Evolutionary conservation across 306 rosid species (phyloP), one percentile per base, ranked within the genome.

Genomic region (Inga oerstediana): DNA sequence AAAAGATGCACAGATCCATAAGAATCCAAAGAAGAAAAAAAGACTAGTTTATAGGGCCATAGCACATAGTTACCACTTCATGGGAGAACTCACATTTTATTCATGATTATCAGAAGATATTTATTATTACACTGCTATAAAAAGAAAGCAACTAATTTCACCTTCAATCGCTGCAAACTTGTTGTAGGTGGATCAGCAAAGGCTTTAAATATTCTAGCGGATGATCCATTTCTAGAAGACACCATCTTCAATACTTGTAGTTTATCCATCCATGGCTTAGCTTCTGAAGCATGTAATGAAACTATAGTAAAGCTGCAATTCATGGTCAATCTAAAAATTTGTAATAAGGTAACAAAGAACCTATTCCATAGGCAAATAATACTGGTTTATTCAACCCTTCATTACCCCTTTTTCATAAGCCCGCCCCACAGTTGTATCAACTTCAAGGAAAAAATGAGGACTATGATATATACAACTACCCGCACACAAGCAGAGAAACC

Each of bases 111-210:
- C 37, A 37, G 43, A 51, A 51, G 49, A 15, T 51, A 51, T 22
- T 22, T 17, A 52, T 39, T 54, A 37, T 15, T 27, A 32, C 4
- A 76, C 17, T 51, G 17, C 61, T 24, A 6, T 37, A 61, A 67
- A 13, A 43, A 39, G 73, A 66, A 59, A 58, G 66, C 46, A 45
- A 84, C 1, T 20, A 79, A 80, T 27, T 35, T 43, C 27, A 93
- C 99, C 97, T 96, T 96, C 93, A 96, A 89, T 56, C 99, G 97
- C 87, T 94, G 97, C 92, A 92, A 89, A 88, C 98, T 96, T 0
- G 99, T 96, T 20, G 98, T 96, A 22, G 98, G 99, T 49, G 99
- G 99, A 87, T 96, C 99, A 56, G 99, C 99, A 87, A 96, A 85
- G 79, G 99, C 97, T 85, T 91, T 96, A 87, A 96, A 96, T 79